Base-by-base conservation (phyloP, 352 stramenopile genomes). In the Pythium rhizo-oryzae region DNA sequence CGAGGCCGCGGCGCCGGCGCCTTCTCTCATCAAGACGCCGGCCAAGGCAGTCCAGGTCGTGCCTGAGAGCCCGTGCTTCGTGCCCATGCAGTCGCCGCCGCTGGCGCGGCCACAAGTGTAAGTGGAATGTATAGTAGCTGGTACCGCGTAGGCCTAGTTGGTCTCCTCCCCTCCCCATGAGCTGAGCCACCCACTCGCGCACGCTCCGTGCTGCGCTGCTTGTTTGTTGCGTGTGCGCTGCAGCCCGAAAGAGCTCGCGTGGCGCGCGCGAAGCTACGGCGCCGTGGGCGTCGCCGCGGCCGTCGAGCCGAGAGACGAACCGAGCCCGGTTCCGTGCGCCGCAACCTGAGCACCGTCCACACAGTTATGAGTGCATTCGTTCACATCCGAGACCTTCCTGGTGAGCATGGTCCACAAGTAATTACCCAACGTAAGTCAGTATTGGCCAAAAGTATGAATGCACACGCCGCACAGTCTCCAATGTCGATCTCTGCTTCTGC, bases 1-100 rank as follows among this genome's bases (percentile, higher is more conserved):
- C n/a, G 62, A 68, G n/a, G 52, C 62, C 18, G 61, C 35, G 7
- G 8, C 52, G 11, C 23, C 18, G 0, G 15, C 37, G 3, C n/a
- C n/a, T n/a, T n/a, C n/a, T n/a, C n/a, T n/a, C n/a, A 25, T 25
- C 44, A 8, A 23, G 6, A 67, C 46, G 51, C 15, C 41, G 4
- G 23, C 53, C 24, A 68, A 68, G 33, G 15, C 39, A 0, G 12
- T 35, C 11, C 50, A 62, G 43, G 19, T 33, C 43, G 39, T 43
- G 15, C 30, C 53, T n/a, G 44, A 46, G 33, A 68, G 53, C 23
- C 62, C 62, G 52, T 68, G 62, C 30, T 68, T 68, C 37, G 62
- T 68, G 30, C 62, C 62, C 1, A 52, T 68, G 52, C 53, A 62
- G 41, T 68, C 62, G 52, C 62, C 62, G 19, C 58, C 58, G 30